A percentile compares a stretch with the other conserved stretches of the same genome.
phyloP scores from a whole-genome alignment of 2,329 filamentous ascomycete species.

The Hirsutella thompsonii region DNA sequence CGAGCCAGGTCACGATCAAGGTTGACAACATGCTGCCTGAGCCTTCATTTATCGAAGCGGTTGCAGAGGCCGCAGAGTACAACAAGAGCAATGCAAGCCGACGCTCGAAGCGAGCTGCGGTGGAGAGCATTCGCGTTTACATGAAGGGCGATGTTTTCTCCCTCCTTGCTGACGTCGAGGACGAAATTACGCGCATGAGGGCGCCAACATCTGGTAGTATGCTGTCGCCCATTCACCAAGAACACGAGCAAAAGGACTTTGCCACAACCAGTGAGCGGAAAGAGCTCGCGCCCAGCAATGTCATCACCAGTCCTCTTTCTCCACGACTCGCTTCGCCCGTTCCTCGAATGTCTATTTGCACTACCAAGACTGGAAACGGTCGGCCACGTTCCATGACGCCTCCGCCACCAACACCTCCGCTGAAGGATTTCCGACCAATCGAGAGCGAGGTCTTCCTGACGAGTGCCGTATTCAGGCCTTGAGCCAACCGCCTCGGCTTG shows the following conservation, averaged over 20 bases:
- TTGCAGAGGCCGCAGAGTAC: conserved; percentile 13
- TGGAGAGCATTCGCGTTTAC: conserved; percentile 57
- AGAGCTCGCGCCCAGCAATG: no score
- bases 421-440: conserved; percentile 16
- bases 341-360: background rate
- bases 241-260: background rate
- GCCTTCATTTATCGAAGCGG: conserved; percentile 32
- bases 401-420: conserved; percentile 21
- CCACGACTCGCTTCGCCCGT: background rate
- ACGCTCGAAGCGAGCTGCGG: conserved; percentile 24
- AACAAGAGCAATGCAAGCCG: conserved; percentile 12
- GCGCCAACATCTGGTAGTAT: conserved; percentile 2
- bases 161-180: conserved; percentile 53
- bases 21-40: conserved; percentile 10
- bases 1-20: background rate
- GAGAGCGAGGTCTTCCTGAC: conserved; percentile 29
- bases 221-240: background rate
- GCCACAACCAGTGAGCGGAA: background rate
- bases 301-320: no score
- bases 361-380: background rate
- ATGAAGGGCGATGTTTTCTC: conserved; percentile 55
- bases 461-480: conserved; percentile 35
- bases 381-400: conserved; percentile 10
- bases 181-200: conserved; percentile 23
- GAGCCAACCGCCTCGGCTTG: conserved; percentile 4